Base-by-base conservation (phyloP, 495 filamentous ascomycete species). In the Lineolata rhizophorae region DNA sequence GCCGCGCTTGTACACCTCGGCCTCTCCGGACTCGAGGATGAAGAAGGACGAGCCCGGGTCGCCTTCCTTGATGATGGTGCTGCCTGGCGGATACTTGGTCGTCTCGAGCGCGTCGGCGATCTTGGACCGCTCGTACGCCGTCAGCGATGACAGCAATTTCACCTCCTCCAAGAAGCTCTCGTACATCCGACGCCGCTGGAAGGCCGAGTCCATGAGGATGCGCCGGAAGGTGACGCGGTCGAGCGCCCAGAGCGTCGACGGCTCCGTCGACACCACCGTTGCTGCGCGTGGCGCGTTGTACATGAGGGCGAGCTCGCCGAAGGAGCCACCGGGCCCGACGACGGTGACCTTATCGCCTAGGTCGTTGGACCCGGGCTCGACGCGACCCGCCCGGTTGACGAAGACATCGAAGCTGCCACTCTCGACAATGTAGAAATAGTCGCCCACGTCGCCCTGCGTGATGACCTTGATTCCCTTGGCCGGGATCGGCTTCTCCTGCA, bases 271-370 rank as follows among this genome's bases (percentile, higher is more conserved):
- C 32, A 90, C 67, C 32, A 97, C 81, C 1, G 87, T 95, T 2
- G 87, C 87, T n/a, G 90, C 90, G 44, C 87, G 76, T 3, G 90
- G 87, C 11, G 87, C 82, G 45, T 94, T 94, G 56, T 97, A 97
- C 87, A 97, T 95, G 44, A 97, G 61, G 15, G 87, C 87, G 31
- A 97, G 60, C 55, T 97, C 87, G 39, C 87, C 87, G 56, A 97
- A 97, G n/a, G 80, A 90, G 32, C 84, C 82, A 18, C 90, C 90
- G 2, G 83, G 69, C 22, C 76, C 76, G 33, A 83, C 85, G 24
- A 56, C 66, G 44, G 65, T 67, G n/a, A 95, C 84, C 41, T 77
- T 78, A 34, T 64, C 62, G 19, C 87, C 87, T 60, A 93, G 66
- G 4, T 85, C 87, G 36, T 83, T 69, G 1, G 69, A 60, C 3